A percentile compares a stretch with the other conserved stretches of the same genome.
Conservation (phyloP, 1,139 yeast species). For the Geotrichum citri-aurantii region DNA sequence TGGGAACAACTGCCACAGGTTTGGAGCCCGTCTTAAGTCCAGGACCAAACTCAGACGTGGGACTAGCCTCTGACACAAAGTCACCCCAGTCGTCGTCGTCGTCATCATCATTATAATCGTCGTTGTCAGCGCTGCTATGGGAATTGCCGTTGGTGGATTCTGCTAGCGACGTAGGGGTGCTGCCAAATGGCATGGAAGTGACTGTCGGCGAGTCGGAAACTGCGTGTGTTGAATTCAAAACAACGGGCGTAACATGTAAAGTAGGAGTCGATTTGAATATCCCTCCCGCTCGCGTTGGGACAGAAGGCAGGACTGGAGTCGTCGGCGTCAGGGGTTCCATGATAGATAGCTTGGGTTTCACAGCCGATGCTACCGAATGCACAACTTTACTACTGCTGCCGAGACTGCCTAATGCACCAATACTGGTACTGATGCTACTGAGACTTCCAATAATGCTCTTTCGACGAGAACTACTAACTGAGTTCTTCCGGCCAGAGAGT, state of each 20-base stretch:
- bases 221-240: background rate
- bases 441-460: background rate
- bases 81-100: slow-evolving; percentile 25
- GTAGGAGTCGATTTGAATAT: background rate
- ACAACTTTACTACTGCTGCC: background rate
- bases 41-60: slow-evolving; percentile 28
- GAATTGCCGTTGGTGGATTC: background rate
- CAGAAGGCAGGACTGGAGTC: background rate
- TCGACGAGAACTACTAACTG: background rate
- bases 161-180: background rate
- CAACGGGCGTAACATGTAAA: background rate
- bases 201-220: background rate
- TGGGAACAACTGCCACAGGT: background rate
- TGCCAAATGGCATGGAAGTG: slow-evolving; percentile 20
- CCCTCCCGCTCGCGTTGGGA: background rate
- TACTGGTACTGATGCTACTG: background rate
- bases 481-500: background rate
- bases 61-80: slow-evolving; percentile 15
- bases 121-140: background rate
- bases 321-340: background rate
- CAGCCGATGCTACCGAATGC: background rate
- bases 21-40: too few relatives aligned
- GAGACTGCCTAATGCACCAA: background rate
- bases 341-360: background rate
- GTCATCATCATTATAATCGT: background rate